These are phyloP conservation scores for Apiotrichum siamense DNA, from an alignment of 1,284 basidiomycete genomes.

Conservation along the genomic window DNA sequence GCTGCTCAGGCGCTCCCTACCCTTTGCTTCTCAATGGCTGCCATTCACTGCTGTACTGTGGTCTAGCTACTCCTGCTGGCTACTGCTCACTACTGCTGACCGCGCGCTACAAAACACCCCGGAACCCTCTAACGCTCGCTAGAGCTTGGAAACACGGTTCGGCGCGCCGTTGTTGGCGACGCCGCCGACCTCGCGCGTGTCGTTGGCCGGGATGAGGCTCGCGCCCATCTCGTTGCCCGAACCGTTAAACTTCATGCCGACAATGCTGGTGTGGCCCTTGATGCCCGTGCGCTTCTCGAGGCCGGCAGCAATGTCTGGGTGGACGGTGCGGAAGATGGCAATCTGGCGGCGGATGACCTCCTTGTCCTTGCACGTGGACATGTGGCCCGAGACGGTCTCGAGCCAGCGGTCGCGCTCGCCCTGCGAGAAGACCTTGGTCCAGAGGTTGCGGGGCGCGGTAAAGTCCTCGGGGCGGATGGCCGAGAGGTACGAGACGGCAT, in stretches of 20 bases:
- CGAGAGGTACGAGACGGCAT: conserved; percentile 66
- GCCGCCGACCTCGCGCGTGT: conserved; percentile 4
- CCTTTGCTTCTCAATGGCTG: too few species aligned
- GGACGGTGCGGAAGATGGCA: conserved; percentile 70
- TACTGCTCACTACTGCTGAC: neutral
- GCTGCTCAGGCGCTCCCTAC: too few species aligned
- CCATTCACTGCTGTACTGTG: too few species aligned
- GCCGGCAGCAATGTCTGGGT: conserved; percentile 63
- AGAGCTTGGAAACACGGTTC: conserved; percentile 1
- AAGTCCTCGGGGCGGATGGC: conserved; percentile 80
- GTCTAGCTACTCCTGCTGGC: neutral
- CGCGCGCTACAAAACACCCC: too few species aligned
- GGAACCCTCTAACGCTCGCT: neutral
- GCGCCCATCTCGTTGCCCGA: conserved; percentile 25
- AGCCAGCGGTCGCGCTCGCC: conserved; percentile 63
- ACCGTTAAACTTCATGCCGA: conserved; percentile 58
- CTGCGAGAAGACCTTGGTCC: conserved; percentile 69
- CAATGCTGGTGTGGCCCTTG: conserved; percentile 45
- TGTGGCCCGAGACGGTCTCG: conserved; percentile 68
- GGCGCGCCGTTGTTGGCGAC: conserved; percentile 13
- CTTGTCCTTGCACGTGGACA: conserved; percentile 59
- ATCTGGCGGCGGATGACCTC: conserved; percentile 66
- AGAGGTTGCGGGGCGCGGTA: conserved; percentile 78
- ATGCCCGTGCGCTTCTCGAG: conserved; percentile 67
- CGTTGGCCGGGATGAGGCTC: conserved; percentile 9